Evolutionary conservation across 768 basidiomycete genomes (phyloP).

Genomic region (Phylloporus sp.): DNA sequence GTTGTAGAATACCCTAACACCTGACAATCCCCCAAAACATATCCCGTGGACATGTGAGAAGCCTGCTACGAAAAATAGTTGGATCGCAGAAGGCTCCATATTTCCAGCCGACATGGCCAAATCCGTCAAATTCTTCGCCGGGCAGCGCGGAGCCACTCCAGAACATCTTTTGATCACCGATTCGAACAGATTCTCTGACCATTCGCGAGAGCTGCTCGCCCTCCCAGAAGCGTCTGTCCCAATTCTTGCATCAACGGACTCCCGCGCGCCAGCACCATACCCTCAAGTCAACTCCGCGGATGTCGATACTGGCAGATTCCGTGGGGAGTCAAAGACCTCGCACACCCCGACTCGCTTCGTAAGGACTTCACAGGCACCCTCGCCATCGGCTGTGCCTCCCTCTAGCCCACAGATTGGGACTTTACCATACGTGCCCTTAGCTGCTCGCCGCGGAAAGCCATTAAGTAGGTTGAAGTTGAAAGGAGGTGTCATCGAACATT

Average conservation of each 20-base stretch:
- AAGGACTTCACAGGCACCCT: not conserved
- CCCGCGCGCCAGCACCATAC: not conserved
- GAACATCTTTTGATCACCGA: not conserved
- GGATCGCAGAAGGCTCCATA: constrained; percentile 31
- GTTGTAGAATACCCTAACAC: constrained; percentile 18
- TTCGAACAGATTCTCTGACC: not conserved
- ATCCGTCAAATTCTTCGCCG: constrained; percentile 1
- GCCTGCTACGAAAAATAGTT: constrained; percentile 16
- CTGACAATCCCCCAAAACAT: constrained; percentile 24
- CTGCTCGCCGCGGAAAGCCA: constrained; percentile 37
- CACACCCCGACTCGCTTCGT: not conserved
- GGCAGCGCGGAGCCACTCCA: constrained; percentile 1
- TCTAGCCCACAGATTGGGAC: not conserved
- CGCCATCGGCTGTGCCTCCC: not conserved
- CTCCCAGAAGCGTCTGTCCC: constrained; percentile 2
- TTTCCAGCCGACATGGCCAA: constrained; percentile 18
- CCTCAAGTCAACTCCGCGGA: constrained; percentile 9
- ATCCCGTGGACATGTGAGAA: constrained; percentile 28
- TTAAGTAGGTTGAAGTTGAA: constrained; percentile 27
- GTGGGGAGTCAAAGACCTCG: constrained; percentile 5
- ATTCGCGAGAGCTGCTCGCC: constrained; percentile 1
- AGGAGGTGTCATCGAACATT: constrained; percentile 11
- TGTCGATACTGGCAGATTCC: not conserved
- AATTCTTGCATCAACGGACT: not conserved
- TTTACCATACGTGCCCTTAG: constrained; percentile 24